Evolutionary conservation across 140 eudicot species (phyloP).

Genomic region (Senecio squalidus): DNA sequence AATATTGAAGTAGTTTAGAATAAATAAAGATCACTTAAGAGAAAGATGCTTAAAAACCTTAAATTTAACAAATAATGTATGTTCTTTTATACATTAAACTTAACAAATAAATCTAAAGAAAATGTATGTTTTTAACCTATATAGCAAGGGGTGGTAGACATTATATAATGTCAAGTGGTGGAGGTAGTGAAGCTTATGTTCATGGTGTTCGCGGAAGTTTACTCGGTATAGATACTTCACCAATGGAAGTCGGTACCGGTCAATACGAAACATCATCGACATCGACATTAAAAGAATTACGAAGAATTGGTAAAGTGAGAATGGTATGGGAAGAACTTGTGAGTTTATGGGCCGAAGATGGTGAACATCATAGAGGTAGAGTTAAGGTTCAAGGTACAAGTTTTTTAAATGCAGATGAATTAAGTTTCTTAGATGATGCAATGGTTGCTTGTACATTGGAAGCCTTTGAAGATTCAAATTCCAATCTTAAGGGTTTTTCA

Average conservation of each 20-base stretch:
- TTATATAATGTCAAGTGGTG: constrained; percentile 31
- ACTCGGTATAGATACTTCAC: constrained; percentile 41
- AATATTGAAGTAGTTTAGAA: not conserved
- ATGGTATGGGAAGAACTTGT: constrained; percentile 88
- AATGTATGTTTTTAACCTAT: not conserved
- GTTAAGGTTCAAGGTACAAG: constrained; percentile 60
- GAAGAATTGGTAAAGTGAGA: constrained; percentile 65
- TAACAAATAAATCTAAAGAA: not conserved
- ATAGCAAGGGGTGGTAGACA: constrained; percentile 41
- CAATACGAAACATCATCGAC: constrained; percentile 24
- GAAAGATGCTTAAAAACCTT: no score
- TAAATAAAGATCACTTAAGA: no score
- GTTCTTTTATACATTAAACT: no score
- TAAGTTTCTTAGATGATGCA: constrained; percentile 72
- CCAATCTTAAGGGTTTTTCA: constrained; percentile 62
- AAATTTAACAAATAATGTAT: no score
- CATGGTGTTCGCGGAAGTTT: constrained; percentile 42
- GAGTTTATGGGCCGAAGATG: constrained; percentile 82
- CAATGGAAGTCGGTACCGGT: constrained; percentile 27
- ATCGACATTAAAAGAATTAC: constrained; percentile 32
- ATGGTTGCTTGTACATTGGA: constrained; percentile 81
- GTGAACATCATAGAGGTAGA: constrained; percentile 71
- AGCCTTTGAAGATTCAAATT: constrained; percentile 58
- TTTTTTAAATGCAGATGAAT: constrained; percentile 74
- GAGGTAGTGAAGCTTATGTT: constrained; percentile 23